These are phyloP conservation scores for Dentipellis sp. DNA, from an alignment of 768 basidiomycete species.

Conservation along the genomic window DNA sequence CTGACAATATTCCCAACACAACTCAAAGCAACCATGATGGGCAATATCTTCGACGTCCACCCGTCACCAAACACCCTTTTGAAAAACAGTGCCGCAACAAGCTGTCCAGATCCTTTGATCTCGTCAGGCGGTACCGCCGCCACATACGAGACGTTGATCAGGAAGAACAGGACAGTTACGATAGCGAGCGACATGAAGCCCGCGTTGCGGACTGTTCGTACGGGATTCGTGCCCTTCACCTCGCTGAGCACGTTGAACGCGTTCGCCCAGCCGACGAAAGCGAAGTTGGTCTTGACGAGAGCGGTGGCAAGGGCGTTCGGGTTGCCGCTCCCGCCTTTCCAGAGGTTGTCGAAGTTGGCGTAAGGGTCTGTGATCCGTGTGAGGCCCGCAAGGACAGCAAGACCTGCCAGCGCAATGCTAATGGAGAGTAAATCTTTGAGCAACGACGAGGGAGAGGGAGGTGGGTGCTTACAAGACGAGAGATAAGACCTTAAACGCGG, in stretches of 20 bases:
- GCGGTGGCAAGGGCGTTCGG: constrained; percentile 19
- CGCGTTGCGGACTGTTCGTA: constrained; percentile 36
- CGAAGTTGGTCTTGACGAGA: constrained; percentile 21
- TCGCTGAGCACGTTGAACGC: constrained; percentile 40
- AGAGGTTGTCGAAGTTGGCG: constrained; percentile 22
- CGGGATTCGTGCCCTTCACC: constrained; percentile 26
- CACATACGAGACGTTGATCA: constrained; percentile 34
- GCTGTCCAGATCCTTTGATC: constrained; percentile 32
- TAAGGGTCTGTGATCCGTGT: constrained; percentile 20
- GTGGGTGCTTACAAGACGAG: constrained; percentile 12
- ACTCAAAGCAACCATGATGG: constrained; percentile 10
- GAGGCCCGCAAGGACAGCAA: constrained; percentile 18
- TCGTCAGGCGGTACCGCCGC: constrained; percentile 33
- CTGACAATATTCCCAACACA: constrained; percentile 19
- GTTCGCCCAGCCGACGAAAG: constrained; percentile 28
- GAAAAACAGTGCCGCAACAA: constrained; percentile 43
- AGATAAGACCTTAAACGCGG: constrained; percentile 18
- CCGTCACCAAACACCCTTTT: constrained; percentile 36
- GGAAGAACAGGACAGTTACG: constrained; percentile 38
- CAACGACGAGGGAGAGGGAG: neutral
- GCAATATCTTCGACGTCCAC: constrained; percentile 16
- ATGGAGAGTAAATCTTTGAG: constrained; percentile 1
- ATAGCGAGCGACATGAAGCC: constrained; percentile 36
- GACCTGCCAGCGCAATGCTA: constrained; percentile 19
- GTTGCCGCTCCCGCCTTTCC: constrained; percentile 18